Evolutionary conservation across 306 rosid genomes (phyloP).

Genomic region (Trifolium dubium): DNA sequence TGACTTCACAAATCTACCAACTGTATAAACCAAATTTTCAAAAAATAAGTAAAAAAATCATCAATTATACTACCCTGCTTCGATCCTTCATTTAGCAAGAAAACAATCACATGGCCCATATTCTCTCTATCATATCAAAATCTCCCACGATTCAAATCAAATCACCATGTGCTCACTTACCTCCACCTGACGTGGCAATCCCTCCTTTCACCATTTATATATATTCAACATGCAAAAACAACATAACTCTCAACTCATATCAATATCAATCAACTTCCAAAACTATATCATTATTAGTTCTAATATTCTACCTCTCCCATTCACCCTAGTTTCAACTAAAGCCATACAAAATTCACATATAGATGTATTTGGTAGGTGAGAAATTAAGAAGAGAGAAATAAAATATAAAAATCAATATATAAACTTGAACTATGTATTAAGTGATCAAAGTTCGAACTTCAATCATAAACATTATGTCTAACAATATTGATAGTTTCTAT

Average conservation of each 20-base stretch:
- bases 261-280: background rate
- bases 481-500: too few relatives aligned
- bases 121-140: background rate
- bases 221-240: background rate
- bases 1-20: conserved; percentile 8
- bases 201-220: background rate
- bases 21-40: background rate
- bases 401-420: too few relatives aligned
- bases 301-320: too few relatives aligned
- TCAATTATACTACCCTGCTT: conserved; percentile 13
- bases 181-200: conserved; percentile 11
- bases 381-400: too few relatives aligned
- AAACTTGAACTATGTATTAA: too few relatives aligned
- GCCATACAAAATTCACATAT: too few relatives aligned
- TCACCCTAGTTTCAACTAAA: too few relatives aligned
- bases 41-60: background rate
- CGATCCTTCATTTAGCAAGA: background rate
- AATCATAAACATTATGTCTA: too few relatives aligned
- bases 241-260: background rate
- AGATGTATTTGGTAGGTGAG: too few relatives aligned
- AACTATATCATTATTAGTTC: background rate
- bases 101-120: background rate
- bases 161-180: background rate
- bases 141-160: background rate
- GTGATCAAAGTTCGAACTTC: too few relatives aligned